Base-by-base conservation (phyloP, 179 eudicot genomes). In the Corrigiola litoralis region DNA sequence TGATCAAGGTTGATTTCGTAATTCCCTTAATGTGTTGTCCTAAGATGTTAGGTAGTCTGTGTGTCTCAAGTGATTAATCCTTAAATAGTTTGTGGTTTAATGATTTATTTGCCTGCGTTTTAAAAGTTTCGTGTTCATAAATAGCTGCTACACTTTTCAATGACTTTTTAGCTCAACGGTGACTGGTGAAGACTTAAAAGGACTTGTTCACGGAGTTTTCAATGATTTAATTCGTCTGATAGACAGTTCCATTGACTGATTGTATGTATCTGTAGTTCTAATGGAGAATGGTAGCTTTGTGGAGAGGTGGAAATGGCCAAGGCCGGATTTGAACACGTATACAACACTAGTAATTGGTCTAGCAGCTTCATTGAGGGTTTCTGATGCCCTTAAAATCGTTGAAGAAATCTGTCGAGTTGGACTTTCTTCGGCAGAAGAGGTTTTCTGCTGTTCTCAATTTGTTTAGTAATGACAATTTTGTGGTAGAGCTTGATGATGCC, bases 391-490 rank as follows among this genome's bases (percentile, higher is more conserved):
- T 61, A 79, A 72, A 75, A 77, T 94, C 54, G 58, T 94, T 61
- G 77, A 79, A 9, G 67, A 75, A 42, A 84, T 90, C 33, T 84
- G 94, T 65, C 75, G 88, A 52, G 87, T 90, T 47, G 92, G 97
- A 69, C 87, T 85, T 65, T 90, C 99, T 78, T 86, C 88, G 37
- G 80, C 85, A 16, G 92, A 88, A 69, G 97, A 94, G 97, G 99
- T 94, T 70, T 16, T 61, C 1, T 18, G 41, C 60, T 36, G 29
- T 24, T 8, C 31, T 71, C 27, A 23, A 23, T 58, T 44, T 60
- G 47, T 45, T 52, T 29, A 7, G 14, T 45, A 2, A 1, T 55
- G 42, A 50, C 17, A 7, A 31, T 37, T 13, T 42, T 48, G 28
- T n/a, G 25, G 42, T 33, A 18, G 5, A 50, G 24, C 37, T 24